Conservation (phyloP, 2,329 filamentous ascomycete species). For the Orbilia quercus region DNA sequence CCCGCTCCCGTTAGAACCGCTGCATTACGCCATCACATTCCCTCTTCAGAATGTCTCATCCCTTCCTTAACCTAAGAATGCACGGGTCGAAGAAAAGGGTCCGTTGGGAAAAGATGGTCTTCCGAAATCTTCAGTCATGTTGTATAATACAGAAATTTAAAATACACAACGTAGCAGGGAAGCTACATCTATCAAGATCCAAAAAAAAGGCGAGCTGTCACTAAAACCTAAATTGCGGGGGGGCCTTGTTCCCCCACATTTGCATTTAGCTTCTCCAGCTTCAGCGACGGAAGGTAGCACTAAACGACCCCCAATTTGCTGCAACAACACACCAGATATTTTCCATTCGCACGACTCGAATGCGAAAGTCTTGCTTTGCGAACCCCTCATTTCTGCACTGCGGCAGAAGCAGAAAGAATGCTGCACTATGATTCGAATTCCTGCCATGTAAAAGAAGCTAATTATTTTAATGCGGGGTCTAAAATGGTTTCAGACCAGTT, state of each 20-base stretch:
- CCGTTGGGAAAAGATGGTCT: conserved; percentile 37
- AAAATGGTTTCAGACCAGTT: conserved; percentile 14
- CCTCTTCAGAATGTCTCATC: conserved; percentile 54
- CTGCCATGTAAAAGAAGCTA: conserved; percentile 49
- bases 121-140: conserved; percentile 2
- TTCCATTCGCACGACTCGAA: background rate
- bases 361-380: conserved; percentile 1
- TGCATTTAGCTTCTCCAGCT: conserved; percentile 37
- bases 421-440: conserved; percentile 39
- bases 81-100: conserved; percentile 11
- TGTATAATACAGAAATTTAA: conserved; percentile 22
- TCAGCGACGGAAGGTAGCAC: conserved; percentile 18
- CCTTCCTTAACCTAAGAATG: conserved; percentile 36
- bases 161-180: conserved; percentile 20
- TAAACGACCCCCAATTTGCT: conserved; percentile 38
- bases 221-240: conserved; percentile 46
- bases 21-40: conserved; percentile 56
- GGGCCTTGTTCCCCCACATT: conserved; percentile 54
- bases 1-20: conserved; percentile 54
- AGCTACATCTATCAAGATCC: conserved; percentile 31
- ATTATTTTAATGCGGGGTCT: conserved; percentile 52
- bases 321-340: conserved; percentile 28
- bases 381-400: conserved; percentile 47
- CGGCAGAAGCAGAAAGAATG: conserved; percentile 19
- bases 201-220: conserved; percentile 21